Evolutionary conservation across 495 filamentous ascomycete genomes (phyloP).

Genomic region (Talaromyces wortmannii): DNA sequence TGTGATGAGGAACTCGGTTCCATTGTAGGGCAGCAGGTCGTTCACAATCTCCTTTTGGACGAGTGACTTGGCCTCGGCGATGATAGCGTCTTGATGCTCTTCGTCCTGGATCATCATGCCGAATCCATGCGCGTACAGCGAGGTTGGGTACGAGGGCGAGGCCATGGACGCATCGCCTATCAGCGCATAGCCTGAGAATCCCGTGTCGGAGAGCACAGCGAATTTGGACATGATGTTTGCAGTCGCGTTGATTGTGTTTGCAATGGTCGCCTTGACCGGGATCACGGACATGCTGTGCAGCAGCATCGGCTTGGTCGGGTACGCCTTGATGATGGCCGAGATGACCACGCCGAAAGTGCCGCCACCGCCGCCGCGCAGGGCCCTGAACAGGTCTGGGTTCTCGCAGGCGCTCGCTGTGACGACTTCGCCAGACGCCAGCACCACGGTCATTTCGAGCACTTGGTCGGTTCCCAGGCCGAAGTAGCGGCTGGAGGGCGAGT

Average conservation of each 20-base stretch:
- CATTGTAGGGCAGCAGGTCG: conserved; percentile 16
- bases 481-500: background rate
- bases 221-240: conserved; percentile 9
- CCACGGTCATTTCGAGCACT: conserved; percentile 18
- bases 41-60: conserved; percentile 13
- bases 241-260: conserved; percentile 6
- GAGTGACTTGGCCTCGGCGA: conserved; percentile 10
- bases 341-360: conserved; percentile 32
- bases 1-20: conserved; percentile 13
- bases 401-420: conserved; percentile 2
- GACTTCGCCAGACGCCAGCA: conserved; percentile 27
- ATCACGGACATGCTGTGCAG: conserved; percentile 17
- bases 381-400: conserved; percentile 51
- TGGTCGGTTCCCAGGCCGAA: conserved; percentile 11
- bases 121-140: conserved; percentile 12
- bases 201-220: conserved; percentile 13
- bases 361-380: conserved; percentile 21
- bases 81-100: conserved; percentile 10
- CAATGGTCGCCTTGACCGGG: background rate
- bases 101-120: conserved; percentile 16
- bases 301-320: background rate
- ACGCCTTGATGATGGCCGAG: conserved; percentile 7
- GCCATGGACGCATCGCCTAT: conserved; percentile 4
- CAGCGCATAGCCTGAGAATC: conserved; percentile 25
- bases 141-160: background rate